Percentiles rank a stretch among this genome's conserved stretches.
These are phyloP conservation scores for Daldinia eschscholtzii DNA, from an alignment of 2,329 filamentous ascomycete species.

Conservation along the genomic window DNA sequence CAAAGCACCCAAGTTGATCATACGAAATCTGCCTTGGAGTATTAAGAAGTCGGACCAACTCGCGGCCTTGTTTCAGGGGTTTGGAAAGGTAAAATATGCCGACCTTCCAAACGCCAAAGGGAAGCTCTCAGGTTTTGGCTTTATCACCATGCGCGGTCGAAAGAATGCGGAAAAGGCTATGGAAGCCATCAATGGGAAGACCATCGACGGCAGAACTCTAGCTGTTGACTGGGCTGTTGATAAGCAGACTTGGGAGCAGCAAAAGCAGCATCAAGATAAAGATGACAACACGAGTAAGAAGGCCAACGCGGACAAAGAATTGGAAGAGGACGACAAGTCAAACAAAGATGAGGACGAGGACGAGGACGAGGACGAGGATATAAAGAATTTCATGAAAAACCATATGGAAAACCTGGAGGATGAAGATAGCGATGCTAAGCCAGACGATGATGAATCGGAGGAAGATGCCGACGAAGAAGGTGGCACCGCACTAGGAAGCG, in stretches of 20 bases:
- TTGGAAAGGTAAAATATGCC: constrained; percentile 90
- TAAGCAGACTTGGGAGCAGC: constrained; percentile 84
- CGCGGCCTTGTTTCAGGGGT: constrained; percentile 82
- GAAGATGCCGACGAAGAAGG: constrained; percentile 58
- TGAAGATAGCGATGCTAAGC: constrained; percentile 57
- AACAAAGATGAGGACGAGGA: constrained; percentile 53
- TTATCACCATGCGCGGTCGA: constrained; percentile 86
- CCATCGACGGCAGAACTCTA: constrained; percentile 86
- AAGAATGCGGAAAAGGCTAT: constrained; percentile 94
- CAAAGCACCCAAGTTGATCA: constrained; percentile 81
- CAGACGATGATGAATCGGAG: constrained; percentile 68
- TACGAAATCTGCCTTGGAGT: constrained; percentile 96
- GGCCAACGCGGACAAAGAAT: constrained; percentile 52
- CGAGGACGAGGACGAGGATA: constrained; percentile 53
- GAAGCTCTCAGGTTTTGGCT: constrained; percentile 89
- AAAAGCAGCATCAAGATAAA: constrained; percentile 67
- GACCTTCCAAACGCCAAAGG: constrained; percentile 84
- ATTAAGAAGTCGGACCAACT: constrained; percentile 89
- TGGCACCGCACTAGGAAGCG: constrained; percentile 53
- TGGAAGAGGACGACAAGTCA: constrained; percentile 50
- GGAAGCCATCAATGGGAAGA: constrained; percentile 86
- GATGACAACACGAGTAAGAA: constrained; percentile 20
- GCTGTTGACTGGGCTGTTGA: constrained; percentile 98
- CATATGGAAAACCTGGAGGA: constrained; percentile 56
- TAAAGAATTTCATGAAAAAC: constrained; percentile 65